Evolutionary conservation across 106 monocot species (phyloP).

Genomic region (Allium fistulosum): DNA sequence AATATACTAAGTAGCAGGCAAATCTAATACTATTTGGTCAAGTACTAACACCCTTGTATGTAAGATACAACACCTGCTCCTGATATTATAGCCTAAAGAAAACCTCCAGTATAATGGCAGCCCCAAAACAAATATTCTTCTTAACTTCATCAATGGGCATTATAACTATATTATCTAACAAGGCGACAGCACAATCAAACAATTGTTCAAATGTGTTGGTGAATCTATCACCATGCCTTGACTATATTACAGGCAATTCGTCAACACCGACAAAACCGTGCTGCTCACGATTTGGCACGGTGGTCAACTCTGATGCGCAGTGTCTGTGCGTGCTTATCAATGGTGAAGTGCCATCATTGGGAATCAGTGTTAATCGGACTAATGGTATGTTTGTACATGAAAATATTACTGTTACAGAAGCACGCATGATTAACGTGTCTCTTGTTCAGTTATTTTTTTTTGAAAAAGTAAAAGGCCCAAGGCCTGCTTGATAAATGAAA

Average conservation of each 20-base stretch:
- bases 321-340: conserved; percentile 46
- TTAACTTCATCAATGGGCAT: not conserved
- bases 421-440: no score
- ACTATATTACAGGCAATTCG: conserved; percentile 30
- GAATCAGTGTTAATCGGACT: conserved; percentile 27
- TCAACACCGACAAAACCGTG: conserved; percentile 33
- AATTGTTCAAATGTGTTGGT: conserved; percentile 25
- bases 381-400: no score
- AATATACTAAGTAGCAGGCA: no score
- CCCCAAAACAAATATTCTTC: not conserved
- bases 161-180: not conserved
- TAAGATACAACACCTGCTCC: no score
- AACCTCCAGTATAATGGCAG: no score
- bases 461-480: no score
- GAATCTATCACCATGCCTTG: conserved; percentile 41
- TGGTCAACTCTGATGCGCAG: conserved; percentile 27
- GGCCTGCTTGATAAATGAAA: no score
- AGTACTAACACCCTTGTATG: no score
- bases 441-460: no score
- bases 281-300: conserved; percentile 36
- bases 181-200: conserved; percentile 12
- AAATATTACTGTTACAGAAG: no score
- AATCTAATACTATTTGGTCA: no score
- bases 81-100: no score
- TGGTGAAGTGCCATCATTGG: conserved; percentile 19